A percentile compares a stretch with the other conserved stretches of the same genome.
Conservation (phyloP, 225 moss, liverwort and hornwort genomes). For the Antitrichia curtipendula region DNA sequence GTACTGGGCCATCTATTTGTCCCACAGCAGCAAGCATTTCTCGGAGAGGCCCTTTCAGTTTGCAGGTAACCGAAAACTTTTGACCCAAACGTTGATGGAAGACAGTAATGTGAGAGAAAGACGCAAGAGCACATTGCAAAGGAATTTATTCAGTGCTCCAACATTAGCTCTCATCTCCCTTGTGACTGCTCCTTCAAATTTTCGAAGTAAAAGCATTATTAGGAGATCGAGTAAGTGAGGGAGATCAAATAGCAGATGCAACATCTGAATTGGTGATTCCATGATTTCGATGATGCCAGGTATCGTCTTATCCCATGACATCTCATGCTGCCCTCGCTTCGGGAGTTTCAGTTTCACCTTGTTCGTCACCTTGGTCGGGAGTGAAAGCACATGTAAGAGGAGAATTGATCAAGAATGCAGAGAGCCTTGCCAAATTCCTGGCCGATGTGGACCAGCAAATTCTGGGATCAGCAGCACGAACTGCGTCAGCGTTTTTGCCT, state of each 20-base stretch:
- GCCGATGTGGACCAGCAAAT: slow-evolving; percentile 47
- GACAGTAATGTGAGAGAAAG: background rate
- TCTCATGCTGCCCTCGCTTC: background rate
- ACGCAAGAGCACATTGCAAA: background rate
- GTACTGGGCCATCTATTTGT: slow-evolving; percentile 6
- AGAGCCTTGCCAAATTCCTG: slow-evolving; percentile 44
- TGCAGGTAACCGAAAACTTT: background rate
- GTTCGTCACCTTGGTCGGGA: slow-evolving; percentile 9
- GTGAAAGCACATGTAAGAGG: background rate
- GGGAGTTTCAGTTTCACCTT: background rate
- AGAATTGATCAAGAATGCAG: slow-evolving; percentile 20
- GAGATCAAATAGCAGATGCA: background rate
- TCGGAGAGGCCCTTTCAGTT: background rate
- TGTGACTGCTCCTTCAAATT: background rate
- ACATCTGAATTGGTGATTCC: background rate
- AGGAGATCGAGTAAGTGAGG: background rate
- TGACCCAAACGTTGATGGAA: background rate
- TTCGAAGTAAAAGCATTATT: background rate
- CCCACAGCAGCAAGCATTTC: background rate
- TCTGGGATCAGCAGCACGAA: slow-evolving; percentile 7
- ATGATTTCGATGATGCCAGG: background rate
- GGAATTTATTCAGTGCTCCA: background rate
- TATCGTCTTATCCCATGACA: background rate
- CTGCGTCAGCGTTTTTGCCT: slow-evolving; percentile 2
- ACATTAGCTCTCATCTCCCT: background rate